phyloP scores from a whole-genome alignment of 176 grass and related monocot genomes.

The Zizania latifolia region DNA sequence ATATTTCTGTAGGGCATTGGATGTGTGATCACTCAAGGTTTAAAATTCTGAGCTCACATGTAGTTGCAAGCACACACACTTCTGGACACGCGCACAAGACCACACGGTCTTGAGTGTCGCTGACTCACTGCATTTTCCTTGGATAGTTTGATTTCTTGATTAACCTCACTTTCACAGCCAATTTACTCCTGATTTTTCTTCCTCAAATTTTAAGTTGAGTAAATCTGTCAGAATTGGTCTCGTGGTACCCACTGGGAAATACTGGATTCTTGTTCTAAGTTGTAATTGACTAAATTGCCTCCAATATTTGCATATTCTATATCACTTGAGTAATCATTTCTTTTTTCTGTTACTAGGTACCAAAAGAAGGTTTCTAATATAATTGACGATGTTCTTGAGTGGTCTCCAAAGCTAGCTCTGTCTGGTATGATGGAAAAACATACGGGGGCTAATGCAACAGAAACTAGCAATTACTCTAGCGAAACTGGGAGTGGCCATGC shows the following conservation, averaged over 20 bases:
- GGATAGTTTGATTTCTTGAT: not conserved
- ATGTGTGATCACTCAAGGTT: not conserved
- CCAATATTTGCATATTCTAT: not conserved
- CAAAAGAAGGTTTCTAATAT: constrained; percentile 99
- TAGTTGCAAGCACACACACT: not conserved
- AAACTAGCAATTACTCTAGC: constrained; percentile 32
- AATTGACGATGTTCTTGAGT: constrained; percentile 98
- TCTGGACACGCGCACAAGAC: not conserved
- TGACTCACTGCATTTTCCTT: not conserved
- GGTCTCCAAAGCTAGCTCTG: constrained; percentile 91
- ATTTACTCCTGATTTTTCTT: not conserved
- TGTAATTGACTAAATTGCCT: not conserved
- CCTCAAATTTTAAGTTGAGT: not conserved
- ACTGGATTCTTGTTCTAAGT: not conserved
- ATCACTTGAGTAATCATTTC: constrained; percentile 19
- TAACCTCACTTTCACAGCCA: not conserved
- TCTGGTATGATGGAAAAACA: constrained; percentile 98
- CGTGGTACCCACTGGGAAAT: too few species aligned
- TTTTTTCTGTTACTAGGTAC: constrained; percentile 50
- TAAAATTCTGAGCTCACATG: not conserved
- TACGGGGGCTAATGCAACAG: constrained; percentile 42
- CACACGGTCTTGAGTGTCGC: not conserved
- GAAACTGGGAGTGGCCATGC: constrained; percentile 26
- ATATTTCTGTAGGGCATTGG: not conserved
- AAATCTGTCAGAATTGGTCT: not conserved